Conservation (phyloP, 177 flowering plant genomes). For the Vitis hybrid region DNA sequence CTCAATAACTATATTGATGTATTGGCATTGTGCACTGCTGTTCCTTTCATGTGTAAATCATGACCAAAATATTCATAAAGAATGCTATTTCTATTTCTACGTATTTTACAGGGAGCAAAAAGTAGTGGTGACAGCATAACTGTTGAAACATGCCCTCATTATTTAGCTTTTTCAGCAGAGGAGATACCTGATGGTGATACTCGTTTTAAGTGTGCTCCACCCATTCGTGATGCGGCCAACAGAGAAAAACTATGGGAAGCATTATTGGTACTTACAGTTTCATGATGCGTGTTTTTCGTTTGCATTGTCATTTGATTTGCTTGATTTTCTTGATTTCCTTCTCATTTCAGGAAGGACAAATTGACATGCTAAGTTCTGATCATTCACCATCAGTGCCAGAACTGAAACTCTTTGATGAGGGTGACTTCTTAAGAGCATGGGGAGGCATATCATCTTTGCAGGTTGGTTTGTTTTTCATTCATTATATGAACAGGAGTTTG, state of each 20-base stretch:
- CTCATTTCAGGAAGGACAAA: conserved; percentile 68
- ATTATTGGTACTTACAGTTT: conserved; percentile 53
- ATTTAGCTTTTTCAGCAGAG: conserved; percentile 91
- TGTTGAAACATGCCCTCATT: conserved; percentile 97
- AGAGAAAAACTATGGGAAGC: conserved; percentile 83
- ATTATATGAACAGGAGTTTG: too few species aligned
- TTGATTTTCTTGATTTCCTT: not conserved
- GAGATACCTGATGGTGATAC: conserved; percentile 95
- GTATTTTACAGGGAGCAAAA: conserved; percentile 67
- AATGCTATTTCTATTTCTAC: not conserved
- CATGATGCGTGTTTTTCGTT: not conserved
- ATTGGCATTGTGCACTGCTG: too few species aligned
- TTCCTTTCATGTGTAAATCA: too few species aligned
- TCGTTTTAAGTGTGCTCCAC: conserved; percentile 95
- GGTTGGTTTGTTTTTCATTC: conserved; percentile 37
- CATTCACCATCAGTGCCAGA: conserved; percentile 92
- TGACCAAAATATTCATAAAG: not conserved
- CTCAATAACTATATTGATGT: too few species aligned
- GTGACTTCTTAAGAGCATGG: conserved; percentile 94
- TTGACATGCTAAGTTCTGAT: conserved; percentile 95
- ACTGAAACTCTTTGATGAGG: conserved; percentile 77
- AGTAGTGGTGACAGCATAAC: conserved; percentile 73
- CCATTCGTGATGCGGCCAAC: conserved; percentile 81
- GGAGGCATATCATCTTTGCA: conserved; percentile 98
- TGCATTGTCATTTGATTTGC: not conserved